These are phyloP conservation scores for Coemansia sp. DNA, from an alignment of 192 early-diverging fungal genomes.

Conservation along the genomic window DNA sequence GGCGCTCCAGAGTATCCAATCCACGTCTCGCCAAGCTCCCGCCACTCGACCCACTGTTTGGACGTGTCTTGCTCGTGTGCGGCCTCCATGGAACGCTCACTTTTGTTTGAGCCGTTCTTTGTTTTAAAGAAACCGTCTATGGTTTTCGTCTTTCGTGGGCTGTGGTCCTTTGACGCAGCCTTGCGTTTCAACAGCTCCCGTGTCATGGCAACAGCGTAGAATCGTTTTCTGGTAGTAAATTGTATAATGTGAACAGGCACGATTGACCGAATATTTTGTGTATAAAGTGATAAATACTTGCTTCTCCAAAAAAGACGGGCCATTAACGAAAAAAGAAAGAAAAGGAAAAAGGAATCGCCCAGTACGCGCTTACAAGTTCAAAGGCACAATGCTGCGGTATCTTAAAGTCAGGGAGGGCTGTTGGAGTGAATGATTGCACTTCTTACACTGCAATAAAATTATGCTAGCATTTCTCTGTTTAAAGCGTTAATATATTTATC, in stretches of 20 bases:
- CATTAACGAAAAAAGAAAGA: background rate
- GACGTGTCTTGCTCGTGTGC: background rate
- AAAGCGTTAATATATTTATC: too few relatives aligned
- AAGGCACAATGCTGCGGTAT: background rate
- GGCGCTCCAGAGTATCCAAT: constrained; percentile 40
- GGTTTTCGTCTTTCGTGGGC: constrained; percentile 3
- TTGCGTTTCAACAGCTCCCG: constrained; percentile 1
- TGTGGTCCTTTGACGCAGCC: background rate
- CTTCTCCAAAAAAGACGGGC: background rate
- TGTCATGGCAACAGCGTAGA: background rate
- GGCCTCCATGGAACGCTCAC: background rate
- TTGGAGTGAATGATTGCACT: too few relatives aligned
- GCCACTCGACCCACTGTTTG: constrained; percentile 28
- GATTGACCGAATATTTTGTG: background rate
- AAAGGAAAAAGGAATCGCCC: background rate
- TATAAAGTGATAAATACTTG: background rate
- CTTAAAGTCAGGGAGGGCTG: background rate
- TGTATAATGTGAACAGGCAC: background rate
- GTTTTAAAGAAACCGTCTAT: constrained; percentile 21
- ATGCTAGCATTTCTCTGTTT: too few relatives aligned
- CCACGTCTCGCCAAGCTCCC: constrained; percentile 41
- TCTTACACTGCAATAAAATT: too few relatives aligned
- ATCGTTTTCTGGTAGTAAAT: background rate
- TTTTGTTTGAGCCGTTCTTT: background rate
- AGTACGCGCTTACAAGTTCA: background rate